phyloP scores from a whole-genome alignment of 192 early-diverging fungal species.

The Entomortierella lignicola region DNA sequence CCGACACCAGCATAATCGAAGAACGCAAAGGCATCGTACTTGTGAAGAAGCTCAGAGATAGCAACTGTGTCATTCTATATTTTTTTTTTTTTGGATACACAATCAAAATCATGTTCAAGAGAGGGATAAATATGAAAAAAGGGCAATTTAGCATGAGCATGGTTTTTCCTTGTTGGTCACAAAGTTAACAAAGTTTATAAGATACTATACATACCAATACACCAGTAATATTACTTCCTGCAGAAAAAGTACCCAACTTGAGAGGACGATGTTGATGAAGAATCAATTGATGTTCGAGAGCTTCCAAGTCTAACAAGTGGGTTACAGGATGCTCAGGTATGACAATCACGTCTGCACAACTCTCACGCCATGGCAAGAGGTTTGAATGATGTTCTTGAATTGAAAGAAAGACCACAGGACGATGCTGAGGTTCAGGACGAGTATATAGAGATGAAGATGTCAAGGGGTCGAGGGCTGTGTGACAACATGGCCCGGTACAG shows the following conservation, averaged over 20 bases:
- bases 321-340: conserved; percentile 23
- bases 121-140: neutral
- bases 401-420: conserved; percentile 56
- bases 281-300: conserved; percentile 40
- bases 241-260: conserved; percentile 55
- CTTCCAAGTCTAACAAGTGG: conserved; percentile 31
- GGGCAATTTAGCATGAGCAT: too few relatives aligned
- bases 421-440: conserved; percentile 7
- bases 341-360: conserved; percentile 51
- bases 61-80: conserved; percentile 50
- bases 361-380: conserved; percentile 57
- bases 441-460: neutral
- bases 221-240: conserved; percentile 60
- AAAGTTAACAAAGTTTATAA: too few relatives aligned
- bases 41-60: conserved; percentile 56
- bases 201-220: conserved; percentile 29
- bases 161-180: too few relatives aligned
- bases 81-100: neutral
- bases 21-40: conserved; percentile 48
- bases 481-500: conserved; percentile 1
- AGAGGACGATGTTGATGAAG: conserved; percentile 22
- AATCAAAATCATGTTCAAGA: neutral
- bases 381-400: conserved; percentile 63
- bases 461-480: neutral
- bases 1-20: conserved; percentile 60